phyloP scores from a whole-genome alignment of 169 alveolate species.

The Plasmodium sp. region DNA sequence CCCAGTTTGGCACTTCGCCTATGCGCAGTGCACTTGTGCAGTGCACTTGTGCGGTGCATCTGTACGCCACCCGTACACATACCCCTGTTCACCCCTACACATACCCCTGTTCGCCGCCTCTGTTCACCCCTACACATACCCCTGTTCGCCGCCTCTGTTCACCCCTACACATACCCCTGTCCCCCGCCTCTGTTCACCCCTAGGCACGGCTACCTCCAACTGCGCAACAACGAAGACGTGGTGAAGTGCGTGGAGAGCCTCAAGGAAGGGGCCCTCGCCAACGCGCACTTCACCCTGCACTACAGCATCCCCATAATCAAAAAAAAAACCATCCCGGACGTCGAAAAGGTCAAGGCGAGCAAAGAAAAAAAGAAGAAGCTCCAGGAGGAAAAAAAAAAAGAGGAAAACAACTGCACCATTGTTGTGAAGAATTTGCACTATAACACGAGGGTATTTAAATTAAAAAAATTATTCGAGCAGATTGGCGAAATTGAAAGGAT shows the following conservation, averaged over 20 bases:
- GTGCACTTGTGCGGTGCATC: no score
- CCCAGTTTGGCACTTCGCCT: background rate
- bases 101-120: no score
- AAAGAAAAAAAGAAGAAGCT: slow-evolving; percentile 58
- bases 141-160: no score
- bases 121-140: no score
- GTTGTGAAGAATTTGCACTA: slow-evolving; percentile 68
- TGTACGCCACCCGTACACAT: no score
- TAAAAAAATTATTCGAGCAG: slow-evolving; percentile 39
- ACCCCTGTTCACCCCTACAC: no score
- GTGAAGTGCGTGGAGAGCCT: slow-evolving; percentile 73
- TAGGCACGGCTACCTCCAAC: slow-evolving; percentile 78
- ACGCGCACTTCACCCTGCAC: slow-evolving; percentile 39
- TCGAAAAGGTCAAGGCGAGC: slow-evolving; percentile 75
- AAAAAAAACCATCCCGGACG: slow-evolving; percentile 76
- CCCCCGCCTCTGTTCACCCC: background rate
- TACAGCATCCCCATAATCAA: slow-evolving; percentile 75
- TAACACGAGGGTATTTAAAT: slow-evolving; percentile 59
- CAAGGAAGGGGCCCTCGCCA: slow-evolving; percentile 12
- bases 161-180: background rate
- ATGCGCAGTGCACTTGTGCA: no score
- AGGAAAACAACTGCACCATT: slow-evolving; percentile 46
- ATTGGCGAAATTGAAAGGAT: slow-evolving; percentile 70
- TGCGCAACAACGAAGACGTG: slow-evolving; percentile 76
- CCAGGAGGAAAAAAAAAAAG: slow-evolving; percentile 43